These are phyloP conservation scores for Shiraia sp. DNA, from an alignment of 2,329 filamentous ascomycete species.

Conservation along the genomic window DNA sequence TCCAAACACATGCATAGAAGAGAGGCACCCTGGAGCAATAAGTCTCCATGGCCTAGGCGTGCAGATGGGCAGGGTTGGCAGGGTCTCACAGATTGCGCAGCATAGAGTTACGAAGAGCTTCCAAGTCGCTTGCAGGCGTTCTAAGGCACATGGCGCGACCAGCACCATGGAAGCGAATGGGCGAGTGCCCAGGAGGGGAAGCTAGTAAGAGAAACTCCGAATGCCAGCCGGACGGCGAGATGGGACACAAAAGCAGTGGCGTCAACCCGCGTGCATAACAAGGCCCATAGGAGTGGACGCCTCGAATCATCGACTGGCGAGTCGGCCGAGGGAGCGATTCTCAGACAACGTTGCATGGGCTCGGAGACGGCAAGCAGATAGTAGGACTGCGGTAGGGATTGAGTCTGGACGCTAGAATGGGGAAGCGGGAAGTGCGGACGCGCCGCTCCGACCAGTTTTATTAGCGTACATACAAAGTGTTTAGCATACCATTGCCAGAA, in stretches of 20 bases:
- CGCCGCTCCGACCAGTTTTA: not conserved
- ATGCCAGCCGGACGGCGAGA: no score
- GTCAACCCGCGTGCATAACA: no score
- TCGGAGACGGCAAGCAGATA: not conserved
- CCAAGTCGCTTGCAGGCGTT: no score
- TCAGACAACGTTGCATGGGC: not conserved
- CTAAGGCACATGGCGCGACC: no score
- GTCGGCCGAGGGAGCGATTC: no score
- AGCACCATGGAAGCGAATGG: no score
- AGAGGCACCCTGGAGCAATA: not conserved
- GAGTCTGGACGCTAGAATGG: not conserved
- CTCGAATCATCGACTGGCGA: no score
- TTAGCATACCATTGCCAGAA: not conserved
- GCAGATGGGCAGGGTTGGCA: not conserved
- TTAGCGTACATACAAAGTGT: not conserved
- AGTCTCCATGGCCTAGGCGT: not conserved
- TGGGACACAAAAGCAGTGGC: no score
- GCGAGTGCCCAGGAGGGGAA: no score
- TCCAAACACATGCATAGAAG: not conserved
- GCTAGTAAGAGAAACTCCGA: no score
- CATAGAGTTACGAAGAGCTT: not conserved
- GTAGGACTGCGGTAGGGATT: not conserved
- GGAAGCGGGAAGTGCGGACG: not conserved
- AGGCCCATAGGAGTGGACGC: no score
- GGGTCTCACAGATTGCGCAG: not conserved